phyloP scores from a whole-genome alignment of 768 basidiomycete genomes.

The Amanita rubescens region DNA sequence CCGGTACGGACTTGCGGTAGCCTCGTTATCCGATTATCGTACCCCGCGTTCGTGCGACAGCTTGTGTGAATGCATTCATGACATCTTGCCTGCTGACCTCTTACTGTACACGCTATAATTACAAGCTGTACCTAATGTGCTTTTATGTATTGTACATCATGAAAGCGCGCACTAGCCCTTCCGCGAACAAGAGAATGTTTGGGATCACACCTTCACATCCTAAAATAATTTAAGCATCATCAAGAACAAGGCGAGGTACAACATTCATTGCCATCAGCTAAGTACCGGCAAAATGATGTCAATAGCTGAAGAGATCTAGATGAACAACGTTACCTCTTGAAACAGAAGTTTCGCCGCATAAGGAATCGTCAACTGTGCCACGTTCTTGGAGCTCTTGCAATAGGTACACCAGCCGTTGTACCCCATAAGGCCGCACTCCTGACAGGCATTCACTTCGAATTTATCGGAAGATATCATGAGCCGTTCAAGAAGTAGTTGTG shows the following conservation, averaged over 20 bases:
- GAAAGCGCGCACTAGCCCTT: not conserved
- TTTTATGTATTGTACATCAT: not conserved
- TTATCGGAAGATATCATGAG: slow-evolving; percentile 99
- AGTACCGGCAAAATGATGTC: slow-evolving; percentile 1
- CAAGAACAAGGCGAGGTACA: slow-evolving; percentile 81
- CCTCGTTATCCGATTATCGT: not conserved
- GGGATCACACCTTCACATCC: not conserved
- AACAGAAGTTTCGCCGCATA: slow-evolving; percentile 93
- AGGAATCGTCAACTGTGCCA: slow-evolving; percentile 92
- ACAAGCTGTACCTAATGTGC: not conserved
- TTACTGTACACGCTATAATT: not conserved
- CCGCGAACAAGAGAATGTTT: not conserved
- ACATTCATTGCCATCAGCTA: slow-evolving; percentile 98
- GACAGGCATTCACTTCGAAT: slow-evolving; percentile 94
- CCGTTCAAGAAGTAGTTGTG: slow-evolving; percentile 90
- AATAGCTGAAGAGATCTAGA: slow-evolving; percentile 1
- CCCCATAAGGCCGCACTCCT: slow-evolving; percentile 91
- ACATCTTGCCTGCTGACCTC: not conserved
- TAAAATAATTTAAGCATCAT: slow-evolving; percentile 36
- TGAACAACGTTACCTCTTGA: slow-evolving; percentile 58
- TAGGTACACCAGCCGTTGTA: slow-evolving; percentile 96
- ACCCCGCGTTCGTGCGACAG: not conserved
- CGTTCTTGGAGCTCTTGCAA: slow-evolving; percentile 95
- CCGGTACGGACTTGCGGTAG: not conserved
- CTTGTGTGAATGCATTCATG: not conserved